Base-by-base conservation (phyloP, 345 rosid species). In the Fremontodendron californicum region DNA sequence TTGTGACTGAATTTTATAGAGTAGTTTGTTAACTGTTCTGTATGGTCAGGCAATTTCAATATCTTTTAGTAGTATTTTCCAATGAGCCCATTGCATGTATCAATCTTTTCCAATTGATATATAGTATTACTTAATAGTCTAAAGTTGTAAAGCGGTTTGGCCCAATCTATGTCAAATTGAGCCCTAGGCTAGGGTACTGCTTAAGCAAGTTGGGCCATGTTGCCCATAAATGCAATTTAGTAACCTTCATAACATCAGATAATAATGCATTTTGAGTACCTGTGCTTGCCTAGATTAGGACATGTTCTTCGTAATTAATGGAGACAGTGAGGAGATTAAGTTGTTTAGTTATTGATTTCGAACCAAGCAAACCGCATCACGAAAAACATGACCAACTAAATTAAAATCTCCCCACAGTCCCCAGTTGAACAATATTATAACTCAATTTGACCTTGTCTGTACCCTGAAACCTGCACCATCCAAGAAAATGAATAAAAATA, bases 361-460 rank as follows among this genome's bases (percentile, higher is more conserved):
- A 0, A 27, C 2, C 65, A 35, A 65, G 43, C 45, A 35, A 63
- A 64, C 23, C 23, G 69, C 23, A 65, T 3, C 13, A 37, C 35
- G 19, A 48, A 70, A n/a, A 71, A 71, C 74, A 31, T 49, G 58
- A 46, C 42, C 39, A 71, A 71, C 66, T 39, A 57, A 54, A 73
- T 55, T 25, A 57, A 13, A 57, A 8, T 11, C 33, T 21, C 31
- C 57, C 57, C 5, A 5, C 6, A 11, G 9, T 12, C 31, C 57
- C 35, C 31, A n/a, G 19, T 19, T 23, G 62, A 29, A 16, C 63
- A 55, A 35, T 73, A 57, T 57, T 57, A 55, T 55, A 33, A 54
- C 8, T 11, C 48, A 73, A 57, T 57, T 57, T 73, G 67, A 62
- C 40, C 39, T 67, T 29, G 74, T 70, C 58, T 29, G 57, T 64